Base-by-base conservation (phyloP, 805 yeast genomes). In the Candida rishiriensis region DNA sequence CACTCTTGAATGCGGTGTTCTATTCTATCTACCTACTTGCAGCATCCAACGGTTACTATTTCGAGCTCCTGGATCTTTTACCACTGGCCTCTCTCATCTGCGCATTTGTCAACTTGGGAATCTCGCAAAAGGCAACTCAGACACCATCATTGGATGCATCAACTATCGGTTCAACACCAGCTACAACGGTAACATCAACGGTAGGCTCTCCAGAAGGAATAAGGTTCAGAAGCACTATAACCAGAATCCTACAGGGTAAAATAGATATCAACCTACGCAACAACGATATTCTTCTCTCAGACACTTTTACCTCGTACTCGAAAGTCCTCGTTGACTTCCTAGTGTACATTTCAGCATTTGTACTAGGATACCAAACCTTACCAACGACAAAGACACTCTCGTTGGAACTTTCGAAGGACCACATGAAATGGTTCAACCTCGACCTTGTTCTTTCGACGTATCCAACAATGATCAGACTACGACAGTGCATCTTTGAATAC, bases 281-380 rank as follows among this genome's bases (percentile, higher is more conserved):
- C 14, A 85, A 86, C 43, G 97, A 91, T 59, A 85, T 91, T 33
- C 64, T 93, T 38, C 61, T 90, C 12, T 79, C 96, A 8, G 99
- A 91, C 66, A 80, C 89, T 5, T 68, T 93, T 38, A 85, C 95
- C 0, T 88, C 97, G 0, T 88, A 85, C 59, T 70, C 88, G 3
- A 81, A 81, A 57, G 85, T 88, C 0, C 55, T 88, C 39, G 82
- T 85, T 38, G 98, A 93, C 62, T 65, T 84, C 16, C 73, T 76
- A 3, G 69, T 85, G 31, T 77, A 78, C 52, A 28, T 75, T 3
- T 74, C 86, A 59, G 72, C 75, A 46, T 45, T 76, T 16, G 37
- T 65, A 29, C 56, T 66, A 40, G 68, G 65, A 46, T 60, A 60
- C 52, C 66, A 67, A 33, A 61, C 68, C 10, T 55, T 63, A 43